Evolutionary conservation across 1,284 basidiomycete genomes (phyloP).

Genomic region (Uromyces viciae-fabae): DNA sequence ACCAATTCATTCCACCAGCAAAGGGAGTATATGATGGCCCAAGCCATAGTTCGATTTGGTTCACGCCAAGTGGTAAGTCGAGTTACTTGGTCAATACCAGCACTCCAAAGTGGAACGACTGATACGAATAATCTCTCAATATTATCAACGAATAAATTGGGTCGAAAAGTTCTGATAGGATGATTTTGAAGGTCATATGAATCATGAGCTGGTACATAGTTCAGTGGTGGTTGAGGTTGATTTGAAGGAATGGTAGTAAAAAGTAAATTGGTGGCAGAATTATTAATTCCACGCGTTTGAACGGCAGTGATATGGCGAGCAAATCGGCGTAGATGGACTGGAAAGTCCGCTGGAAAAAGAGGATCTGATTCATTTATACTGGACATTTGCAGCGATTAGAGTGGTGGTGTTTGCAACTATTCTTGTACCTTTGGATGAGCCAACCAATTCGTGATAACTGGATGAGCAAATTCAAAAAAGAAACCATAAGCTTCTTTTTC

Average conservation of each 20-base stretch:
- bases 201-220: slow-evolving; percentile 14
- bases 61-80: slow-evolving; percentile 29
- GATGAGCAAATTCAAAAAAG: too few species aligned
- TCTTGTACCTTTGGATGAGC: too few species aligned
- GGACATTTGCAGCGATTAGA: too few species aligned
- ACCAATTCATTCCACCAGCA: slow-evolving; percentile 14
- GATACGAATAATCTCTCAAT: slow-evolving; percentile 17
- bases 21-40: slow-evolving; percentile 21
- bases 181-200: slow-evolving; percentile 31
- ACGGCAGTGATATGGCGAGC: slow-evolving; percentile 11
- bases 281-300: slow-evolving; percentile 14
- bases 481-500: too few species aligned
- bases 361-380: slow-evolving; percentile 21
- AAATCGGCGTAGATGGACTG: slow-evolving; percentile 3
- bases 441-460: too few species aligned
- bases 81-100: slow-evolving; percentile 17
- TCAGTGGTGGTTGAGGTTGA: slow-evolving; percentile 6
- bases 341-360: slow-evolving; percentile 25
- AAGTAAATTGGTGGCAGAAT: slow-evolving; percentile 16
- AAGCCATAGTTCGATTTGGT: slow-evolving; percentile 25
- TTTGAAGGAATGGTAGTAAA: slow-evolving; percentile 1
- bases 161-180: slow-evolving; percentile 9
- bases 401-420: too few species aligned
- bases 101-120: slow-evolving; percentile 9
- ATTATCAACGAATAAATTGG: slow-evolving; percentile 12